phyloP scores from a whole-genome alignment of 805 yeast species.

The Candida sphagnicola region DNA sequence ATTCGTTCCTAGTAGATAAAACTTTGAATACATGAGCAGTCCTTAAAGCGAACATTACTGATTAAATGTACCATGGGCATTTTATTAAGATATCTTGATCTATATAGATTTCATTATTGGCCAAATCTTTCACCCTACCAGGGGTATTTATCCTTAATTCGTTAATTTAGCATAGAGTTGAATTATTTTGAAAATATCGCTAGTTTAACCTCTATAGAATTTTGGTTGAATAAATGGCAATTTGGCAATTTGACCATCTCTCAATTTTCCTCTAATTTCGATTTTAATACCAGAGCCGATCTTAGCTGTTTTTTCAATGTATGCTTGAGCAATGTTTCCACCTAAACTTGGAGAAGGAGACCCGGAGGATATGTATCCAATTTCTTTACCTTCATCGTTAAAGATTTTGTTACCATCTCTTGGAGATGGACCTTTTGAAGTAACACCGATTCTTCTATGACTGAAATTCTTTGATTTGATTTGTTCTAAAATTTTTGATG shows the following conservation, averaged over 20 bases:
- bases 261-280: conserved; percentile 78
- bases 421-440: conserved; percentile 86
- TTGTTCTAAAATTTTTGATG: conserved; percentile 63
- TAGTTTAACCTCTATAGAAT: conserved; percentile 49
- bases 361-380: conserved; percentile 61
- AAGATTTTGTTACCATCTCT: conserved; percentile 72
- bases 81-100: no score
- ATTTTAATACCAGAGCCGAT: conserved; percentile 68
- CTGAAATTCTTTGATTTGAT: conserved; percentile 58
- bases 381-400: conserved; percentile 45
- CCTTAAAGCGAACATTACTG: no score
- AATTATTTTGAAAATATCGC: no score
- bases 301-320: conserved; percentile 69
- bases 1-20: no score
- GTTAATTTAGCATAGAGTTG: background rate
- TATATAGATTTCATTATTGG: no score
- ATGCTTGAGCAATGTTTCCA: conserved; percentile 87
- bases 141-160: no score
- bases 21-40: no score
- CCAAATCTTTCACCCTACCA: no score
- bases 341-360: conserved; percentile 59
- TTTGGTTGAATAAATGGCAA: conserved; percentile 80
- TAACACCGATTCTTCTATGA: conserved; percentile 66
- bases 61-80: no score
- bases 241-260: conserved; percentile 72